Conservation (phyloP, 179 eudicot species). For the Spergularia azorica region DNA sequence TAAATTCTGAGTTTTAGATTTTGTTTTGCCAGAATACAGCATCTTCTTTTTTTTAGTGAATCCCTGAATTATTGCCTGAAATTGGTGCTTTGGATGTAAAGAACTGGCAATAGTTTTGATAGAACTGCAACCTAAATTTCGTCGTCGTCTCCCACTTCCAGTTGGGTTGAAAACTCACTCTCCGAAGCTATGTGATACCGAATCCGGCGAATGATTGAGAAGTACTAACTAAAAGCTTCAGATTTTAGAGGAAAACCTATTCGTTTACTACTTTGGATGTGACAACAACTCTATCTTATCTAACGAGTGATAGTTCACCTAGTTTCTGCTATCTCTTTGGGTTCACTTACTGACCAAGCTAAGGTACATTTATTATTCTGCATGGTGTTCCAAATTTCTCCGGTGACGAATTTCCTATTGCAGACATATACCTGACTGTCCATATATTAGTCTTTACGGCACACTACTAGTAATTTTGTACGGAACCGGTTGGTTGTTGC, state of each 20-base stretch:
- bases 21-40: not conserved
- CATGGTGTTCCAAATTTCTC: no score
- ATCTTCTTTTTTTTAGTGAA: not conserved
- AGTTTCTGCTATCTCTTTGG: not conserved
- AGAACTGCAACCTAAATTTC: no score
- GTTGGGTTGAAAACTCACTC: not conserved
- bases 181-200: not conserved
- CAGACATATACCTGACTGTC: no score
- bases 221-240: not conserved
- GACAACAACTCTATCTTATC: conserved; percentile 5
- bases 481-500: no score
- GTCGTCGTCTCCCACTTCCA: not conserved
- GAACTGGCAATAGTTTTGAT: no score
- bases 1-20: not conserved
- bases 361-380: no score
- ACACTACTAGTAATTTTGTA: no score
- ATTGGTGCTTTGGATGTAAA: not conserved
- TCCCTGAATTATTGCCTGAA: not conserved
- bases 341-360: conserved; percentile 11
- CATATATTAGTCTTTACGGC: no score
- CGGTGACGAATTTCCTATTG: no score
- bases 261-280: conserved; percentile 2
- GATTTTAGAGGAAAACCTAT: not conserved
- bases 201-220: not conserved
- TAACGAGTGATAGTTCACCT: conserved; percentile 23